phyloP scores from a whole-genome alignment of 805 yeast species.

The Candida chilensis region DNA sequence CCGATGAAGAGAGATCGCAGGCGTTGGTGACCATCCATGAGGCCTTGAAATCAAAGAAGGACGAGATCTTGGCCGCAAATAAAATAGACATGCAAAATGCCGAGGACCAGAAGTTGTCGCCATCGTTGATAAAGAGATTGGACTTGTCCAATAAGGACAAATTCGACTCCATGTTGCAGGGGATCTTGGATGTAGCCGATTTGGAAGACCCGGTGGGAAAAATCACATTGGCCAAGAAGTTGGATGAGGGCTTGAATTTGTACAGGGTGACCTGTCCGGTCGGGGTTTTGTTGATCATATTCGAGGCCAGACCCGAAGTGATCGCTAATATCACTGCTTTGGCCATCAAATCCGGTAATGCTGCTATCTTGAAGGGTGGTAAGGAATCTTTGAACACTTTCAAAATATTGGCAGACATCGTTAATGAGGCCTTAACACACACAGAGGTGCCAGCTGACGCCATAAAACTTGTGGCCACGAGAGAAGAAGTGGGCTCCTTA shows the following conservation, averaged over 20 bases:
- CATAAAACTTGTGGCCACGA: constrained; percentile 78
- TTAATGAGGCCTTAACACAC: constrained; percentile 46
- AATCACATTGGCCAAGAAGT: constrained; percentile 68
- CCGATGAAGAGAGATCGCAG: constrained; percentile 60
- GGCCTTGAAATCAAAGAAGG: constrained; percentile 51
- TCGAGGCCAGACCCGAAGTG: constrained; percentile 96
- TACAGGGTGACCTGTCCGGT: constrained; percentile 88
- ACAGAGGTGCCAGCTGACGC: constrained; percentile 77
- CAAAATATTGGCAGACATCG: constrained; percentile 66
- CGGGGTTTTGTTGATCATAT: constrained; percentile 86
- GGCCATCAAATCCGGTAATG: constrained; percentile 93
- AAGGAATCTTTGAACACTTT: constrained; percentile 87
- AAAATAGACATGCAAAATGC: constrained; percentile 68
- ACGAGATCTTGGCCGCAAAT: constrained; percentile 64
- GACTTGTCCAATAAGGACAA: constrained; percentile 79
- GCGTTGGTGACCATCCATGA: constrained; percentile 71
- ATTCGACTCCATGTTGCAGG: constrained; percentile 90
- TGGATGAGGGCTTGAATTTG: constrained; percentile 84
- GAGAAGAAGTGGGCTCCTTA: constrained; percentile 84
- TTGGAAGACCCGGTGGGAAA: constrained; percentile 92
- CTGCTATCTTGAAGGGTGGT: constrained; percentile 96
- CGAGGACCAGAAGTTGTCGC: constrained; percentile 44
- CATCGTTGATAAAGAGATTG: constrained; percentile 72
- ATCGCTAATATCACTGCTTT: constrained; percentile 95
- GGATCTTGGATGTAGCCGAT: constrained; percentile 83